Percentiles rank a stretch among this genome's conserved stretches.
Conservation (phyloP, 495 filamentous ascomycete species). For the Zalerion maritima region DNA sequence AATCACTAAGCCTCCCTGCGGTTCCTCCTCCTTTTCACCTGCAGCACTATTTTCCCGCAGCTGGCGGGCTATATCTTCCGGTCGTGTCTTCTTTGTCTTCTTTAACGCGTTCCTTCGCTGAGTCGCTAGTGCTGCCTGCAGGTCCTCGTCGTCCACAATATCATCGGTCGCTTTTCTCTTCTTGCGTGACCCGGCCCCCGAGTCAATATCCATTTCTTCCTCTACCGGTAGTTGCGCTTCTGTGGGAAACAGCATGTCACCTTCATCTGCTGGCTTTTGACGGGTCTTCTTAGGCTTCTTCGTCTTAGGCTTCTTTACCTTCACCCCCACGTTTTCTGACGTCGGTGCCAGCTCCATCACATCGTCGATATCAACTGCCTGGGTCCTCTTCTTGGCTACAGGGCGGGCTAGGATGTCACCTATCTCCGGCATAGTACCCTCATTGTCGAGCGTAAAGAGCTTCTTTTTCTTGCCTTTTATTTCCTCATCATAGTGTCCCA, state of each 20-base stretch:
- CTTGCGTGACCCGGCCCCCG: constrained; percentile 22
- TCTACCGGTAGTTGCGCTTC: no score
- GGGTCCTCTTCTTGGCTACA: constrained; percentile 35
- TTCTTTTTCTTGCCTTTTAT: constrained; percentile 87
- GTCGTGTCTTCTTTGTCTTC: constrained; percentile 69
- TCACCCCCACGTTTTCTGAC: constrained; percentile 86
- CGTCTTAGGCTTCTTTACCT: constrained; percentile 87
- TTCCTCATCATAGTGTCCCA: constrained; percentile 89
- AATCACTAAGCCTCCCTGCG: constrained; percentile 66
- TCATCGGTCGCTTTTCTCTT: constrained; percentile 54
- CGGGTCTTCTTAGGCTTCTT: constrained; percentile 70
- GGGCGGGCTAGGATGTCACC: constrained; percentile 41
- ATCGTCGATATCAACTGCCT: constrained; percentile 50
- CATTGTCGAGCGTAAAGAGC: constrained; percentile 67
- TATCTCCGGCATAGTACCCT: constrained; percentile 52
- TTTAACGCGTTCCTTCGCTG: constrained; percentile 74
- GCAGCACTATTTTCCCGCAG: constrained; percentile 59
- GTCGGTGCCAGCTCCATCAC: constrained; percentile 30
- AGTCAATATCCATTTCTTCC: constrained; percentile 77
- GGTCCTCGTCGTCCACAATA: constrained; percentile 76
- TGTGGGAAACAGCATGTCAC: constrained; percentile 53
- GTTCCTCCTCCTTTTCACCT: constrained; percentile 30
- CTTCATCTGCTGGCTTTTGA: constrained; percentile 53
- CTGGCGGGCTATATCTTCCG: constrained; percentile 74
- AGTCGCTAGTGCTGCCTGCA: constrained; percentile 69